Conservation (phyloP, 768 basidiomycete genomes). For the Trametes elegans region DNA sequence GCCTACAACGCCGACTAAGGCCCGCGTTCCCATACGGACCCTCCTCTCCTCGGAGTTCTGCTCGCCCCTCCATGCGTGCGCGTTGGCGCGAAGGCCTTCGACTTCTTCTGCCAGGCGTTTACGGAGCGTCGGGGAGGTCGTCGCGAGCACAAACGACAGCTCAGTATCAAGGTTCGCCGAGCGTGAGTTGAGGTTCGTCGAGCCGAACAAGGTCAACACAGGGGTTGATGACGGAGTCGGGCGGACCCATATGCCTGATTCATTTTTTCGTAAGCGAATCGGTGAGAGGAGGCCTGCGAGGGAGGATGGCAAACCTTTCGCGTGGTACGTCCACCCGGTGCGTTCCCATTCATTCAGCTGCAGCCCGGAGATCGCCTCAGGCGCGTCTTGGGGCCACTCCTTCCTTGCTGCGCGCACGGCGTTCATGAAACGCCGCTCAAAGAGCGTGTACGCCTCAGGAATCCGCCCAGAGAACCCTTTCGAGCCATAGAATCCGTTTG, state of each 20-base stretch:
- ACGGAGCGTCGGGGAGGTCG: slow-evolving; percentile 53
- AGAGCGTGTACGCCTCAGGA: slow-evolving; percentile 90
- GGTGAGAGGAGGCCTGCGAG: background rate
- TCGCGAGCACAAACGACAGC: slow-evolving; percentile 80
- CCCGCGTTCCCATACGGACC: slow-evolving; percentile 62
- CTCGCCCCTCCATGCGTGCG: slow-evolving; percentile 57
- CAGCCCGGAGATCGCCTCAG: slow-evolving; percentile 44
- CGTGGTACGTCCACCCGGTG: slow-evolving; percentile 95
- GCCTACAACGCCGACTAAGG: slow-evolving; percentile 60
- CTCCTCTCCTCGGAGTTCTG: slow-evolving; percentile 36
- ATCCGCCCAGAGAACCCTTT: slow-evolving; percentile 88
- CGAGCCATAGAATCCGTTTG: slow-evolving; percentile 94
- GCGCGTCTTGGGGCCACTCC: slow-evolving; percentile 21
- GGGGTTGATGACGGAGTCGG: slow-evolving; percentile 51
- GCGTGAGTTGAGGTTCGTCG: slow-evolving; percentile 91
- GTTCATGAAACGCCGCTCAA: slow-evolving; percentile 81
- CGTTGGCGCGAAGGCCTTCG: slow-evolving; percentile 46
- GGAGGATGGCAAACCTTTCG: slow-evolving; percentile 70
- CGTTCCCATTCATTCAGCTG: slow-evolving; percentile 85
- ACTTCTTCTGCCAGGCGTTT: slow-evolving; percentile 54
- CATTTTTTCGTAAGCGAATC: background rate
- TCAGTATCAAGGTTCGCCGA: slow-evolving; percentile 91
- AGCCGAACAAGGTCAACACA: slow-evolving; percentile 83
- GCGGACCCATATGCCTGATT: slow-evolving; percentile 81
- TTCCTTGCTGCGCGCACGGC: slow-evolving; percentile 52